Evolutionary conservation across 164 flowering plant genomes (phyloP).

Genomic region (Macadamia tetraphylla): DNA sequence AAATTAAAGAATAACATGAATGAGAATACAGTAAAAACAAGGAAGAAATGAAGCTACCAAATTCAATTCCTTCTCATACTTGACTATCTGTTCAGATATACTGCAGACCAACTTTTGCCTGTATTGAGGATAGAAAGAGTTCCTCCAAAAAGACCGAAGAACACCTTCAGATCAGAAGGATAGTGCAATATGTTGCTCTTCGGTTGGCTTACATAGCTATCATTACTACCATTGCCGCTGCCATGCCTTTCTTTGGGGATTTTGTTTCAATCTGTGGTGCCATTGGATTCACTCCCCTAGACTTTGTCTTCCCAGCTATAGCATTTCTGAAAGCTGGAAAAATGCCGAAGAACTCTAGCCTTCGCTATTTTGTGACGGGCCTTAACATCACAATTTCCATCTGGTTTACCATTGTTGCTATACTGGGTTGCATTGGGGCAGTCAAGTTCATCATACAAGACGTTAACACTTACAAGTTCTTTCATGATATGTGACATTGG

Average conservation of each 20-base stretch:
- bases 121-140: constrained; percentile 35
- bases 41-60: background rate
- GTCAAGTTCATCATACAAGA: constrained; percentile 38
- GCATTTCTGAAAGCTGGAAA: constrained; percentile 52
- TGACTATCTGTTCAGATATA: constrained; percentile 35
- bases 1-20: too few relatives aligned
- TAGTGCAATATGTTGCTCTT: constrained; percentile 20
- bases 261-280: constrained; percentile 68
- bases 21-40: too few relatives aligned
- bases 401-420: constrained; percentile 48
- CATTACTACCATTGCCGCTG: constrained; percentile 43
- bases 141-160: constrained; percentile 1
- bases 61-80: background rate
- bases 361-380: constrained; percentile 18
- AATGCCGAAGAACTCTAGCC: constrained; percentile 21
- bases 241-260: constrained; percentile 67
- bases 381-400: constrained; percentile 36
- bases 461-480: constrained; percentile 2
- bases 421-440: constrained; percentile 56
- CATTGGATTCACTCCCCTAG: constrained; percentile 63
- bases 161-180: constrained; percentile 1
- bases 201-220: constrained; percentile 36
- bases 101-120: constrained; percentile 58
- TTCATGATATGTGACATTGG: background rate
- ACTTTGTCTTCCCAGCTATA: constrained; percentile 52